These are phyloP conservation scores for Oxyria digyna DNA, from an alignment of 148 eudicot genomes.

Conservation along the genomic window DNA sequence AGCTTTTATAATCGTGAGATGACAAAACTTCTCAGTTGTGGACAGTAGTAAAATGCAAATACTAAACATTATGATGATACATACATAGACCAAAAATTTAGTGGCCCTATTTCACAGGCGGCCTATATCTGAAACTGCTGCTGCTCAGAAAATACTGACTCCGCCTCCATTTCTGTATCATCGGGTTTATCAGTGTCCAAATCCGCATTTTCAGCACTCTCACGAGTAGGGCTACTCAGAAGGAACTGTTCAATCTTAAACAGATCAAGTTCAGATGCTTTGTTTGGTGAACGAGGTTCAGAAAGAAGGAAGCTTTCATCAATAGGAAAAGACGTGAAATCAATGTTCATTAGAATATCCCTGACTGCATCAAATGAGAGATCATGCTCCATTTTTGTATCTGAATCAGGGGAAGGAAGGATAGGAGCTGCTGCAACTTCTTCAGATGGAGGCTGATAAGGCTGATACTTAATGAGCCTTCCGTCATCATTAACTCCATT, in stretches of 20 bases:
- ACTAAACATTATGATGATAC: too few relatives aligned
- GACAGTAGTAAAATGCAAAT: too few relatives aligned
- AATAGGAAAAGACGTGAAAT: conserved; percentile 19
- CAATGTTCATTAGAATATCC: conserved; percentile 39
- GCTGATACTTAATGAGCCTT: conserved; percentile 51
- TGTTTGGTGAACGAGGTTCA: conserved; percentile 22
- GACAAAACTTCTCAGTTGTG: too few relatives aligned
- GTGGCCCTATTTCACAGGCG: too few relatives aligned
- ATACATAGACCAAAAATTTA: too few relatives aligned
- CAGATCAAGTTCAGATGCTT: conserved; percentile 32
- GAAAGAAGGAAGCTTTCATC: conserved; percentile 30
- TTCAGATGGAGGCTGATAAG: conserved; percentile 38
- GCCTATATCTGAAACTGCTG: conserved; percentile 7
- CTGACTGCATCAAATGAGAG: conserved; percentile 35
- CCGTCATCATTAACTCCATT: conserved; percentile 27
- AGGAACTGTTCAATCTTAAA: conserved; percentile 42
- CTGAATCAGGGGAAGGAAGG: conserved; percentile 18
- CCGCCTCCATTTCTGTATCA: conserved; percentile 18
- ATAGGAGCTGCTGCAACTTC: conserved; percentile 14
- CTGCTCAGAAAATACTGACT: conserved; percentile 2
- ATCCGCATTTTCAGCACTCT: conserved; percentile 13
- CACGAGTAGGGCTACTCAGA: conserved; percentile 37
- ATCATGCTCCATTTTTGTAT: conserved; percentile 25
- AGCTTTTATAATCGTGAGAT: too few relatives aligned
- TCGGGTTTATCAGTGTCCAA: conserved; percentile 10